phyloP scores from a whole-genome alignment of 495 filamentous ascomycete genomes.

The Penicillium coffeae region DNA sequence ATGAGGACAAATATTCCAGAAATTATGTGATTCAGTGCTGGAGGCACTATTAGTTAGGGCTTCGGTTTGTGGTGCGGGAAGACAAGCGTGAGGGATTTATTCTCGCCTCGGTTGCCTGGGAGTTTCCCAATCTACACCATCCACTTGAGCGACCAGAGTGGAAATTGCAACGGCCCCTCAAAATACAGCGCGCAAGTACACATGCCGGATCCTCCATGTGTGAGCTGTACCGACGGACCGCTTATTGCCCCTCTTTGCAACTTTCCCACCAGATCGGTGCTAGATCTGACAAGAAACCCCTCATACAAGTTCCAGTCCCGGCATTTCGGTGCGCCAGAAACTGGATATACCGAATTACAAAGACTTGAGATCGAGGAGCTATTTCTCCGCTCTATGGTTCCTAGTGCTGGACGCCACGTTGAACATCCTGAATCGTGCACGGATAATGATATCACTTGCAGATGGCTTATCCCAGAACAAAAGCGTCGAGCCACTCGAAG shows the following conservation, averaged over 20 bases:
- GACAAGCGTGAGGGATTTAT: conserved; percentile 13
- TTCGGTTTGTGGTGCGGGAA: conserved; percentile 3
- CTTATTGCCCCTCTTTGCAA: neutral
- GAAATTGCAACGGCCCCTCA: neutral
- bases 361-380: neutral
- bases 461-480: neutral
- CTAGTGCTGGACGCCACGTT: neutral
- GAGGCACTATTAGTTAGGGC: neutral
- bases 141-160: neutral
- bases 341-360: neutral
- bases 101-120: conserved; percentile 7
- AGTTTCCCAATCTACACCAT: neutral
- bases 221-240: neutral
- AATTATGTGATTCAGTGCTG: neutral
- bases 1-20: too few relatives aligned
- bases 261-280: conserved; percentile 24
- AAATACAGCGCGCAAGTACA: too few relatives aligned
- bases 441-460: conserved; percentile 1
- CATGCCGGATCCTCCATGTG: too few relatives aligned
- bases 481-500: neutral
- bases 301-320: conserved; percentile 19
- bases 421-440: neutral
- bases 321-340: neutral
- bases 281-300: conserved; percentile 24
- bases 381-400: neutral